phyloP scores from a whole-genome alignment of 192 early-diverging fungal genomes.

The Coemansia sp. region DNA sequence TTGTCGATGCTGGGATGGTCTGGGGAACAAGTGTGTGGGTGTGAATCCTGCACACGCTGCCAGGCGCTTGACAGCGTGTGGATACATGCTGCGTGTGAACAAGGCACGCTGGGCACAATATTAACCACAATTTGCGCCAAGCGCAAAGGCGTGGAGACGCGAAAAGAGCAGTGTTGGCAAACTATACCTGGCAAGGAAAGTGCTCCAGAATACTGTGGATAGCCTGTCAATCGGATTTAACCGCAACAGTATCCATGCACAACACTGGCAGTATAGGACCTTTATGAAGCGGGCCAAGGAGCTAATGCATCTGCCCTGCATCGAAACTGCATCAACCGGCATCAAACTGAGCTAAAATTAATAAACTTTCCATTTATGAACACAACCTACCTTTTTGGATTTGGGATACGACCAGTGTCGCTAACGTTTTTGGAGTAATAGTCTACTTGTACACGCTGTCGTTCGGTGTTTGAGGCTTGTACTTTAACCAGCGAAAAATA shows the following conservation, averaged over 20 bases:
- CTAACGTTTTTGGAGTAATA: too few species aligned
- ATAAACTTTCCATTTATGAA: background rate
- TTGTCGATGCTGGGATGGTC: background rate
- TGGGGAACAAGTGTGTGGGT: constrained; percentile 18
- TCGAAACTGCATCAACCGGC: background rate
- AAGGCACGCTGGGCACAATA: constrained; percentile 2
- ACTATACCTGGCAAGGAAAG: background rate
- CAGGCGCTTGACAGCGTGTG: background rate
- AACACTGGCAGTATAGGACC: background rate
- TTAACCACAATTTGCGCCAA: background rate
- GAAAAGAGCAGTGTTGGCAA: background rate
- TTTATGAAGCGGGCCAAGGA: background rate
- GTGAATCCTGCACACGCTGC: constrained; percentile 8
- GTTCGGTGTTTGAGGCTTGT: too few species aligned
- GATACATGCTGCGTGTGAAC: background rate
- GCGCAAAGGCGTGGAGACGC: background rate
- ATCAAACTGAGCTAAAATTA: background rate
- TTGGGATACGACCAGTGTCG: too few species aligned
- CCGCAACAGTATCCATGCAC: background rate
- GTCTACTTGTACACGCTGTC: too few species aligned
- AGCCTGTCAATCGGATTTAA: background rate
- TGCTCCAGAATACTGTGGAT: background rate
- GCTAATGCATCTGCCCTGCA: constrained; percentile 4
- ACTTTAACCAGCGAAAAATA: too few species aligned
- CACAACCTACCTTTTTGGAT: background rate